Conservation (phyloP, 2,329 filamentous ascomycete genomes). For the Phaeosphaeriaceae sp. region DNA sequence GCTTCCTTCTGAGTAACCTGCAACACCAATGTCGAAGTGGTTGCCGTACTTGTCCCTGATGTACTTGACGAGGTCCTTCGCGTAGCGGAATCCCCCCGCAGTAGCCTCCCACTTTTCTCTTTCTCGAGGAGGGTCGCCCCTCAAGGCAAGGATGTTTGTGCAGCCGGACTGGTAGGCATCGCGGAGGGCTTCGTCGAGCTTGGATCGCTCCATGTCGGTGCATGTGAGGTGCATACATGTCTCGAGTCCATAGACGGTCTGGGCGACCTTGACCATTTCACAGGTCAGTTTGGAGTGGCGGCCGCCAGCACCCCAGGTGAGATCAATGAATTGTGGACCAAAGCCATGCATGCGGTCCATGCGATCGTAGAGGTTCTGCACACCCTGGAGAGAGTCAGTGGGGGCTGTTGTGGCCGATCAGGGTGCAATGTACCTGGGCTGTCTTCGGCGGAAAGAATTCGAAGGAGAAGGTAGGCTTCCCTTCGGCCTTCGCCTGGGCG, state of each 20-base stretch:
- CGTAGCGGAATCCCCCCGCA: constrained; percentile 88
- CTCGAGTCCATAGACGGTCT: constrained; percentile 93
- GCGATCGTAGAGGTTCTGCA: constrained; percentile 98
- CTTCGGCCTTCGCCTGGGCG: constrained; percentile 77
- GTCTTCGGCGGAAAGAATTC: constrained; percentile 99
- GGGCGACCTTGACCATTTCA: constrained; percentile 96
- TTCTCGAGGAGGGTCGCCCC: constrained; percentile 92
- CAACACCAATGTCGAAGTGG: constrained; percentile 97
- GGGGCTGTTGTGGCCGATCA: background rate
- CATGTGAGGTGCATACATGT: constrained; percentile 99
- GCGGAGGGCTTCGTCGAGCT: constrained; percentile 86
- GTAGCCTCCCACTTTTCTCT: constrained; percentile 92
- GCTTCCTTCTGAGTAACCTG: constrained; percentile 93
- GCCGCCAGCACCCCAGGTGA: constrained; percentile 97
- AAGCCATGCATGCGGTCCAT: constrained; percentile 99
- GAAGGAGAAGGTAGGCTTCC: constrained; percentile 93
- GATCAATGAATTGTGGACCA: constrained; percentile 94
- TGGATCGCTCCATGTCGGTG: constrained; percentile 94
- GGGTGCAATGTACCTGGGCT: constrained; percentile 63
- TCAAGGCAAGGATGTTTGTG: constrained; percentile 93
- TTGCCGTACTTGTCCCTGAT: constrained; percentile 81
- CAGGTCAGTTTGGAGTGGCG: constrained; percentile 89
- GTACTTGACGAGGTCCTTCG: constrained; percentile 86
- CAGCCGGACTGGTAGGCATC: constrained; percentile 94
- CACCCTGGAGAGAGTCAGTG: constrained; percentile 63